These are phyloP conservation scores for Lecanoromycetidae sp. DNA, from an alignment of 2,329 filamentous ascomycete species.

Conservation along the genomic window DNA sequence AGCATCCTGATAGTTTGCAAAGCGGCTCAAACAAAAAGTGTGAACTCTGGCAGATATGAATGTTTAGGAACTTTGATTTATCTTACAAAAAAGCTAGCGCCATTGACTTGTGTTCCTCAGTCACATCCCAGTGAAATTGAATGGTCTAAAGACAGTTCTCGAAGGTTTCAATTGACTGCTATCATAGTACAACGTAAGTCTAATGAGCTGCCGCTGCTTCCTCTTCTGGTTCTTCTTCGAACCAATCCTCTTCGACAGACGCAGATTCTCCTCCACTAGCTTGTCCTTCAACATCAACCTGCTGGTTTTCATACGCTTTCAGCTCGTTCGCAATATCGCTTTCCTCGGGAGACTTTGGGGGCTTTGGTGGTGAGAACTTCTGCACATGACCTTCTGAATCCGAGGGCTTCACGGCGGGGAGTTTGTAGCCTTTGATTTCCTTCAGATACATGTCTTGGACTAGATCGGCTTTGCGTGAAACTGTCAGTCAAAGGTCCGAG, in stretches of 20 bases:
- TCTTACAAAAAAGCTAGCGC: too few species aligned
- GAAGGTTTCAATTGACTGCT: constrained; percentile 1
- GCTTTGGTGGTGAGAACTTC: constrained; percentile 67
- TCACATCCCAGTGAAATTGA: too few species aligned
- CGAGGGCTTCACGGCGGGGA: constrained; percentile 65
- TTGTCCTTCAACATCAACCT: constrained; percentile 88
- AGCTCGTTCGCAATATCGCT: constrained; percentile 80
- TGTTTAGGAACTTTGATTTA: too few species aligned
- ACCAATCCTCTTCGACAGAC: constrained; percentile 60
- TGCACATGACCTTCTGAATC: constrained; percentile 87
- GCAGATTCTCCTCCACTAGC: constrained; percentile 50
- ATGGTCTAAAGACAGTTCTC: not conserved
- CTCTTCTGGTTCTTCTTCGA: constrained; percentile 54
- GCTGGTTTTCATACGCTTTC: constrained; percentile 87
- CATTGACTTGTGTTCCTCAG: too few species aligned
- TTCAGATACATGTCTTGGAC: constrained; percentile 96
- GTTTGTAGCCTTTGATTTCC: constrained; percentile 93
- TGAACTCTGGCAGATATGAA: too few species aligned
- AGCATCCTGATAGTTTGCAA: too few species aligned
- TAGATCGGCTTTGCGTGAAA: constrained; percentile 60
- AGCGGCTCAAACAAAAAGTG: too few species aligned
- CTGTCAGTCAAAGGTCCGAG: not conserved
- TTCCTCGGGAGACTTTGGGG: constrained; percentile 86
- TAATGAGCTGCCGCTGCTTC: constrained; percentile 36
- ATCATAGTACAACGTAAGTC: constrained; percentile 2